A percentile compares a stretch with the other conserved stretches of the same genome.
These are phyloP conservation scores for Phialophora expanda DNA, from an alignment of 2,329 filamentous ascomycete species.

Conservation along the genomic window DNA sequence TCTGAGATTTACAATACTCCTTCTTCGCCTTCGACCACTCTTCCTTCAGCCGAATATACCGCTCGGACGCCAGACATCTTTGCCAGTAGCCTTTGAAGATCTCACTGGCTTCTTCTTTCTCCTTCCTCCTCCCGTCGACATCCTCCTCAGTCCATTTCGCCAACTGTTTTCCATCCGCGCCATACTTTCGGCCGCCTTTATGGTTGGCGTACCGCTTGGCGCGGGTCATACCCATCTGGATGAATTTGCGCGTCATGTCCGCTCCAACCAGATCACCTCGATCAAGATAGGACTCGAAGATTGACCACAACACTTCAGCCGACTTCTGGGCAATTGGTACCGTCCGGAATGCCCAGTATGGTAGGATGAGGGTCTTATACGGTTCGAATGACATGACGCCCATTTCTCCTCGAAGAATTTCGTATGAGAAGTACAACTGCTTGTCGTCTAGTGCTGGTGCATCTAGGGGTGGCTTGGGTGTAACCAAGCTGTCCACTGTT, in stretches of 20 bases:
- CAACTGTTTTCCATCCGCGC: slow-evolving; percentile 43
- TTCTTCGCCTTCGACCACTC: slow-evolving; percentile 43
- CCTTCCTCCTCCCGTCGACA: slow-evolving; percentile 45
- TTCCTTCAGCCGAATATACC: slow-evolving; percentile 58
- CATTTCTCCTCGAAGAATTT: slow-evolving; percentile 65
- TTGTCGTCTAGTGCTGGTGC: slow-evolving; percentile 35
- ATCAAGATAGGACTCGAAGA: slow-evolving; percentile 60
- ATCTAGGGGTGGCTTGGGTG: slow-evolving; percentile 32
- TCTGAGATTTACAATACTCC: slow-evolving; percentile 21
- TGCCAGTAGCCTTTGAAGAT: slow-evolving; percentile 40
- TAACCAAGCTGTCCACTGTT: slow-evolving; percentile 26
- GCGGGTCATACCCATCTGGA: slow-evolving; percentile 70
- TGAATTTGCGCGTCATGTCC: slow-evolving; percentile 68
- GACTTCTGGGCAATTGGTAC: slow-evolving; percentile 58
- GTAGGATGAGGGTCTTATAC: slow-evolving; percentile 65
- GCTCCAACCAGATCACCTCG: slow-evolving; percentile 65
- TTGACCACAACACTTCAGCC: slow-evolving; percentile 54
- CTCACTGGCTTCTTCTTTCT: slow-evolving; percentile 41
- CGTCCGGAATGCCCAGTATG: slow-evolving; percentile 65
- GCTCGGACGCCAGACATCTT: slow-evolving; percentile 46
- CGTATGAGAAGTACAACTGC: slow-evolving; percentile 50
- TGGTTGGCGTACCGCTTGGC: slow-evolving; percentile 65
- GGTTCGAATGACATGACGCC: slow-evolving; percentile 68
- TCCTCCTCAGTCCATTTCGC: slow-evolving; percentile 45
- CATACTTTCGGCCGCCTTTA: slow-evolving; percentile 62